These are phyloP conservation scores for Psilocybe subaeruginosa DNA, from an alignment of 768 basidiomycete species.

Conservation along the genomic window DNA sequence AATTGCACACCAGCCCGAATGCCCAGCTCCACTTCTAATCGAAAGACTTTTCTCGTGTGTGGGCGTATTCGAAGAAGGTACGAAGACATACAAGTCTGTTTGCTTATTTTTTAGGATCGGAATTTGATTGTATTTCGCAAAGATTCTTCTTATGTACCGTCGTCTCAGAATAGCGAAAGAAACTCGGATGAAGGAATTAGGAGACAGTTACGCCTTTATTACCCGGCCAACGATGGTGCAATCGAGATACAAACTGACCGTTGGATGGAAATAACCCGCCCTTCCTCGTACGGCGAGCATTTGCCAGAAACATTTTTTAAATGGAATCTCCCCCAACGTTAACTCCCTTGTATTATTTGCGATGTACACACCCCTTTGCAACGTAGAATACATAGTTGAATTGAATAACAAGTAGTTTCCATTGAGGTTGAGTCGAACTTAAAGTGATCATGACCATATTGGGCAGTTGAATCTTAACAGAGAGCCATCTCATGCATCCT, in stretches of 20 bases:
- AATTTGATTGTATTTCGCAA: neutral
- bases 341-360: no score
- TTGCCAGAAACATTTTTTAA: slow-evolving; percentile 7
- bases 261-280: slow-evolving; percentile 4
- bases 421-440: no score
- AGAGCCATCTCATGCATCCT: slow-evolving; percentile 65
- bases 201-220: slow-evolving; percentile 22
- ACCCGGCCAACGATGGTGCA: neutral
- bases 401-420: no score
- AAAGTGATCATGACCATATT: neutral
- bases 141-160: slow-evolving; percentile 25
- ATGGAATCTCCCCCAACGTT: neutral
- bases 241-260: neutral
- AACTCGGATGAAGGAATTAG: slow-evolving; percentile 7
- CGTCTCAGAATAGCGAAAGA: slow-evolving; percentile 27
- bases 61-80: slow-evolving; percentile 48
- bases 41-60: slow-evolving; percentile 61
- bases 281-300: neutral
- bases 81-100: neutral
- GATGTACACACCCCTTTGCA: no score
- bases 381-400: no score
- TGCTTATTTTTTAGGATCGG: neutral
- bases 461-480: neutral
- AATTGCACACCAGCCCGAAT: slow-evolving; percentile 24
- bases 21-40: slow-evolving; percentile 41